Evolutionary conservation across 768 basidiomycete genomes (phyloP).

Genomic region (Fomitopsis serialis): DNA sequence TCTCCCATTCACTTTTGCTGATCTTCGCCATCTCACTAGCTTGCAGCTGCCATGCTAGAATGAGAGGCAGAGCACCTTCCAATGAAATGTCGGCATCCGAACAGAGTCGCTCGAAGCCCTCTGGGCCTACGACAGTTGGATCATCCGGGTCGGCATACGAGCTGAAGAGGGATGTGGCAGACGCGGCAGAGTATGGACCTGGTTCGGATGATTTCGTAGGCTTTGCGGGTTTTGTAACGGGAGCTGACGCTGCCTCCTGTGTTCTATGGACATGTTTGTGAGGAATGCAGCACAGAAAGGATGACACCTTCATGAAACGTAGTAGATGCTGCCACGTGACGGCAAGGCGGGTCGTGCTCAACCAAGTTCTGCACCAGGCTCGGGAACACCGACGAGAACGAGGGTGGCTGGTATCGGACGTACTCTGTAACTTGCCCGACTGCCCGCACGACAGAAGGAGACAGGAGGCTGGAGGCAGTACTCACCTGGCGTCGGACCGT

Average conservation of each 20-base stretch:
- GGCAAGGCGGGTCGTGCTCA: neutral
- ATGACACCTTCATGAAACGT: constrained; percentile 52
- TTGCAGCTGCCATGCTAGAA: constrained; percentile 72
- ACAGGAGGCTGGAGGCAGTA: constrained; percentile 2
- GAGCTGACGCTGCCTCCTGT: neutral
- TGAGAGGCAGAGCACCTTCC: constrained; percentile 66
- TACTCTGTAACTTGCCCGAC: neutral
- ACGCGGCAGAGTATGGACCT: constrained; percentile 44
- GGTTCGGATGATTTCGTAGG: constrained; percentile 6
- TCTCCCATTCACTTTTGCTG: constrained; percentile 64
- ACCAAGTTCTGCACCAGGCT: neutral
- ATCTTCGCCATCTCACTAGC: constrained; percentile 72
- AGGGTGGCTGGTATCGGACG: neutral
- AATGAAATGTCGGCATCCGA: constrained; percentile 63
- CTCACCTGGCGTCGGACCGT: constrained; percentile 2
- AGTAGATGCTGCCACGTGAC: neutral
- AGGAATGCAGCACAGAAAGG: constrained; percentile 61
- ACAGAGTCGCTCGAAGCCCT: constrained; percentile 69
- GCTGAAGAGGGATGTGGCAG: constrained; percentile 52
- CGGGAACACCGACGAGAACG: neutral
- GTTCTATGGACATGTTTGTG: constrained; percentile 37
- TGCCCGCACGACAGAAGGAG: neutral
- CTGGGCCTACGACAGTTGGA: constrained; percentile 57
- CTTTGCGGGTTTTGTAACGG: constrained; percentile 12
- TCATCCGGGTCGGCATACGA: constrained; percentile 52